Evolutionary conservation across 163 green algal genomes (phyloP).

Genomic region (Scenedesmus sp.): DNA sequence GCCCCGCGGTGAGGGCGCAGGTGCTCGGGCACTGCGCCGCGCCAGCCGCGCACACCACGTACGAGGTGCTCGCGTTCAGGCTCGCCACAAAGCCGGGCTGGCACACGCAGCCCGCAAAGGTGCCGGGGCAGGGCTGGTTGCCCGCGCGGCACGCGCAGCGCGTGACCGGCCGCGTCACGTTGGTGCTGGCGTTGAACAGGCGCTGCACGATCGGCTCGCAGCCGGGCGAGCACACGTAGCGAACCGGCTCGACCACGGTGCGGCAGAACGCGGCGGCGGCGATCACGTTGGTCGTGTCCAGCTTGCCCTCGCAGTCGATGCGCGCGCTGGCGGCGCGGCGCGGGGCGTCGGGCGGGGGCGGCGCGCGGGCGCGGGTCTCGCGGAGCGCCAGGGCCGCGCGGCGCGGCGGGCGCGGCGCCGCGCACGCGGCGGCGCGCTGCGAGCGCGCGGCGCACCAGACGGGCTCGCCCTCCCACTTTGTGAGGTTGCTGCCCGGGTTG

Average conservation of each 20-base stretch:
- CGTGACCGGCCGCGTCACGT: background rate
- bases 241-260: slow-evolving; percentile 6
- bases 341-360: no score
- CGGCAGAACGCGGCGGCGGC: slow-evolving; percentile 18
- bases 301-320: slow-evolving; percentile 10
- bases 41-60: slow-evolving; percentile 6
- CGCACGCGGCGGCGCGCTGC: no score
- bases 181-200: slow-evolving; percentile 20
- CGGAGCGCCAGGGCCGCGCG: background rate
- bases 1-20: background rate
- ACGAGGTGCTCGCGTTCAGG: background rate
- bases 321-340: background rate
- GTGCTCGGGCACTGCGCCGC: background rate
- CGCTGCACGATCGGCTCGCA: slow-evolving; percentile 19
- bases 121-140: slow-evolving; percentile 32
- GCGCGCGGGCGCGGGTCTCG: no score
- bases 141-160: slow-evolving; percentile 25
- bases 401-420: background rate
- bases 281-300: slow-evolving; percentile 12
- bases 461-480: slow-evolving; percentile 7
- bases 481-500: slow-evolving; percentile 39
- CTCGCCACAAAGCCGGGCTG: slow-evolving; percentile 2
- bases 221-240: slow-evolving; percentile 10
- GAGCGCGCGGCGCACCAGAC: slow-evolving; percentile 36
- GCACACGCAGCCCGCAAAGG: slow-evolving; percentile 13